These are phyloP conservation scores for Eutypella sp. DNA, from an alignment of 2,329 filamentous ascomycete genomes.

Conservation along the genomic window DNA sequence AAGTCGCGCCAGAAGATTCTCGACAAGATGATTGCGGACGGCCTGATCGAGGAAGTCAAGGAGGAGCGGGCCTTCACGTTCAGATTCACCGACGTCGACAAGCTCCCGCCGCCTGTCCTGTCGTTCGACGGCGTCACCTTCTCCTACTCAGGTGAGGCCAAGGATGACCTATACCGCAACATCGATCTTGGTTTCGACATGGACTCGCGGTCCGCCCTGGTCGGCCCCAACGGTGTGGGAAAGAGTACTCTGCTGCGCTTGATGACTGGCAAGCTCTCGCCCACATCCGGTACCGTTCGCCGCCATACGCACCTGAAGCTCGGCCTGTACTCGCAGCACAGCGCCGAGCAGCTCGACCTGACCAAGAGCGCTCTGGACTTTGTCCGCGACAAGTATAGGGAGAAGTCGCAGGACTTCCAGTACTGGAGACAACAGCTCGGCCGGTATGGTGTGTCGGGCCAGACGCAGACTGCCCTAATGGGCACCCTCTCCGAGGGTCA, in stretches of 20 bases:
- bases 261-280: slow-evolving; percentile 92
- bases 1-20: slow-evolving; percentile 99
- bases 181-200: slow-evolving; percentile 99
- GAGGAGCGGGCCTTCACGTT: slow-evolving; percentile 90
- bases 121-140: slow-evolving; percentile 97
- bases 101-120: slow-evolving; percentile 94
- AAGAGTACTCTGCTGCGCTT: slow-evolving; percentile 95
- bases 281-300: slow-evolving; percentile 75
- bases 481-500: slow-evolving; percentile 96
- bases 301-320: slow-evolving; percentile 98
- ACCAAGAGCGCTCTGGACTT: slow-evolving; percentile 98
- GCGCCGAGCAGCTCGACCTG: slow-evolving; percentile 93
- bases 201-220: slow-evolving; percentile 95
- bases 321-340: slow-evolving; percentile 97
- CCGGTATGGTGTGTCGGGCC: slow-evolving; percentile 86
- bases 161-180: slow-evolving; percentile 93
- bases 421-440: slow-evolving; percentile 99
- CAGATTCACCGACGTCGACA: slow-evolving; percentile 97
- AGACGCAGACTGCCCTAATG: slow-evolving; percentile 94
- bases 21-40: slow-evolving; percentile 99
- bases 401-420: slow-evolving; percentile 94
- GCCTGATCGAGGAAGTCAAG: slow-evolving; percentile 88
- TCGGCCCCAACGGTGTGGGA: slow-evolving; percentile 97
- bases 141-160: slow-evolving; percentile 85
- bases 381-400: slow-evolving; percentile 87